Evolutionary conservation across 148 eudicot genomes (phyloP).

Genomic region (Euryodendron excelsum): DNA sequence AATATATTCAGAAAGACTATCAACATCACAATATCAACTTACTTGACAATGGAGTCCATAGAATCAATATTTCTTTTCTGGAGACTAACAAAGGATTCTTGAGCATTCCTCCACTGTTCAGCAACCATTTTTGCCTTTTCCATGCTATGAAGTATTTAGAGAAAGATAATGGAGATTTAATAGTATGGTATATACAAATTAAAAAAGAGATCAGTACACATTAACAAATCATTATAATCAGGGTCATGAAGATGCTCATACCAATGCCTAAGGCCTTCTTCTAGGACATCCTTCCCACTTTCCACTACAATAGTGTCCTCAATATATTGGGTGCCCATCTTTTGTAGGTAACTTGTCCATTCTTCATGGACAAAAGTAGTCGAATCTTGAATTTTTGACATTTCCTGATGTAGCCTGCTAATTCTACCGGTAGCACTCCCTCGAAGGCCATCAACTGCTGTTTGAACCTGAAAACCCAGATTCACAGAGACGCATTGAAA

Average conservation of each 20-base stretch:
- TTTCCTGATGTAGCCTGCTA: conserved; percentile 20
- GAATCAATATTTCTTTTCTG: conserved; percentile 15
- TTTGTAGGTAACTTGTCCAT: conserved; percentile 14
- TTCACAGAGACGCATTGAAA: too few species aligned
- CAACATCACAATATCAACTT: not conserved
- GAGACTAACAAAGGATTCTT: conserved; percentile 13
- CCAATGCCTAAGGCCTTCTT: conserved; percentile 21
- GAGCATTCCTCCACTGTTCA: conserved; percentile 16
- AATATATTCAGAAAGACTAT: not conserved
- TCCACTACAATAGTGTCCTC: conserved; percentile 11
- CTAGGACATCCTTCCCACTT: conserved; percentile 15
- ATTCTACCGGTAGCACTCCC: conserved; percentile 18
- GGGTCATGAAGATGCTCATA: not conserved
- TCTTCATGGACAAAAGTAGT: conserved; percentile 19
- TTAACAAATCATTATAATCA: not conserved
- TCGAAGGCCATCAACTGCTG: conserved; percentile 23
- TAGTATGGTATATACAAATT: too few species aligned
- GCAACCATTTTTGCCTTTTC: conserved; percentile 17
- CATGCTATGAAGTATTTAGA: conserved; percentile 10
- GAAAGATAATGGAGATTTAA: too few species aligned
- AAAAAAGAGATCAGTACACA: not conserved
- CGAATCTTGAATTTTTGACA: conserved; percentile 20
- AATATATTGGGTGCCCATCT: not conserved
- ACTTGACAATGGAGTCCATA: conserved; percentile 18
- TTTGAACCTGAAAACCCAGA: conserved; percentile 26